Evolutionary conservation across 1,139 yeast species (phyloP).

Genomic region (Saccharomycopsis hybrid): DNA sequence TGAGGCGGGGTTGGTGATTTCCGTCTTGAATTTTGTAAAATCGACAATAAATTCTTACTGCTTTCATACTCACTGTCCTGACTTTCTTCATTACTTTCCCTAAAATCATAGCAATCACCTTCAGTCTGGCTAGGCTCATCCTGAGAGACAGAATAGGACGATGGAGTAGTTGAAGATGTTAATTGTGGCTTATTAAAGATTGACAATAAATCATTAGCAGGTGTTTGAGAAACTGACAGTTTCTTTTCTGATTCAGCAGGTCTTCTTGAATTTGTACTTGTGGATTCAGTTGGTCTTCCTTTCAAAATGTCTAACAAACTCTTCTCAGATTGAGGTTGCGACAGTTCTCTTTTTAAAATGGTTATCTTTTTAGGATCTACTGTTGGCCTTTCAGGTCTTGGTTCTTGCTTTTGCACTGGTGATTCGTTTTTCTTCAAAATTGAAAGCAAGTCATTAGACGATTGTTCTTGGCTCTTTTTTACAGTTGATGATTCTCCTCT

Average conservation of each 20-base stretch:
- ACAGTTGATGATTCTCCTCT: not conserved
- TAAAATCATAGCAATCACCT: too few species aligned
- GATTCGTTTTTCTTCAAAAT: constrained; percentile 1
- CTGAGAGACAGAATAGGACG: too few species aligned
- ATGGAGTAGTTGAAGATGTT: too few species aligned
- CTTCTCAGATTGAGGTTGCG: not conserved
- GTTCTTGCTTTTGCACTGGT: not conserved
- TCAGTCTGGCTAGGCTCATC: too few species aligned
- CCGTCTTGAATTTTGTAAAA: too few species aligned
- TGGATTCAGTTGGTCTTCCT: not conserved
- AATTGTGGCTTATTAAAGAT: constrained; percentile 5
- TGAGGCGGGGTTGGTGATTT: too few species aligned
- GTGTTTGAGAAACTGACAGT: not conserved
- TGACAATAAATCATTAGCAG: constrained; percentile 1
- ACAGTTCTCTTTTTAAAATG: not conserved
- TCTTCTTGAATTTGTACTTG: too few species aligned
- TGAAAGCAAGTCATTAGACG: constrained; percentile 1
- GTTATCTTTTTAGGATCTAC: not conserved
- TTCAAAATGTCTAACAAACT: not conserved
- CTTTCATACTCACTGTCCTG: too few species aligned
- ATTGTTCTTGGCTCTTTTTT: not conserved
- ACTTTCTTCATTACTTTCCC: too few species aligned
- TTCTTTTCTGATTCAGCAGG: not conserved
- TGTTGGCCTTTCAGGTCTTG: not conserved
- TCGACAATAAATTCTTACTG: too few species aligned